phyloP scores from a whole-genome alignment of 208 protist genomes.

The Phytomonas sp. region DNA sequence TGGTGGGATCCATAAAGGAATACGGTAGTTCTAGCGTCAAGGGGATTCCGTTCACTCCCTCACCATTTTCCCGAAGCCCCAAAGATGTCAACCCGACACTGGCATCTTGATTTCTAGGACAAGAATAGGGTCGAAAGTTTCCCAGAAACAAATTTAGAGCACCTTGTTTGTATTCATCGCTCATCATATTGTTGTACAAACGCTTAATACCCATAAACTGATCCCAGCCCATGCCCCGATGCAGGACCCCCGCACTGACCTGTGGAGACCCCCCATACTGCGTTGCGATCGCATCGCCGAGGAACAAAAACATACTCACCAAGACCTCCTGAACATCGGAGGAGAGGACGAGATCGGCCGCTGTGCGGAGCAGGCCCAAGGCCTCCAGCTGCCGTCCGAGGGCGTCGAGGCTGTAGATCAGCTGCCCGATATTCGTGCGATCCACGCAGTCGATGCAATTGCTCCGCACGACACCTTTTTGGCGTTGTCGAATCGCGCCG shows the following conservation, averaged over 20 bases:
- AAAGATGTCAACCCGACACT: neutral
- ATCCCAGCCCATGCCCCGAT: conserved; percentile 79
- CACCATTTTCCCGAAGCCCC: neutral
- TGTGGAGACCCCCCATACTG: conserved; percentile 87
- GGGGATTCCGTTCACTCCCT: neutral
- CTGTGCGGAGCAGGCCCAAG: conserved; percentile 33
- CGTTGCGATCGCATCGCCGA: conserved; percentile 76
- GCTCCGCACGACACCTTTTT: conserved; percentile 89
- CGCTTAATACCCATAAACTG: conserved; percentile 79
- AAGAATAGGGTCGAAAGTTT: conserved; percentile 35
- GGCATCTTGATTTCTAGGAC: conserved; percentile 13
- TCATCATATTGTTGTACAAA: conserved; percentile 81
- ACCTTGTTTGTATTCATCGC: conserved; percentile 71
- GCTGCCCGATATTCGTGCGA: conserved; percentile 95
- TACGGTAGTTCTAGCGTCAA: neutral
- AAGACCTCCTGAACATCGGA: conserved; percentile 42
- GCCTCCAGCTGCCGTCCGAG: conserved; percentile 56
- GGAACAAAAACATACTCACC: conserved; percentile 72
- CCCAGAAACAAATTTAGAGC: conserved; percentile 81
- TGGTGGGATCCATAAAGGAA: neutral
- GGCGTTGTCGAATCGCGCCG: conserved; percentile 17
- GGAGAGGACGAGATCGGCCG: conserved; percentile 19
- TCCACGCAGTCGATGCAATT: conserved; percentile 98
- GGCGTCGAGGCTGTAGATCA: conserved; percentile 83
- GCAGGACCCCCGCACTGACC: conserved; percentile 76